These are phyloP conservation scores for Pythium rishiriense DNA, from an alignment of 352 stramenopile genomes.

Conservation along the genomic window DNA sequence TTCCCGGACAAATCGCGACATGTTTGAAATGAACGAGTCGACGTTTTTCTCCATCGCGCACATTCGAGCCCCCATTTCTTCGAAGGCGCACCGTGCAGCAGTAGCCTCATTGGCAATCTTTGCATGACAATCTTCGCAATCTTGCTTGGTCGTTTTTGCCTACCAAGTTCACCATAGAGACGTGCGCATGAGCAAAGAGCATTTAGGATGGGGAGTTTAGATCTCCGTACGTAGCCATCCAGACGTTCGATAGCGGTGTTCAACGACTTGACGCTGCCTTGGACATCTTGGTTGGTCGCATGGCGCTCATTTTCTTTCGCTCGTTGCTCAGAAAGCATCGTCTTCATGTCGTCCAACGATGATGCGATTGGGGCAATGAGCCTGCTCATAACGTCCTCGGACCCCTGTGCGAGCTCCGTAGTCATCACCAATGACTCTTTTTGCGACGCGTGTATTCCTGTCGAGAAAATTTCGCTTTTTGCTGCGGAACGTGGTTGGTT, in stretches of 20 bases:
- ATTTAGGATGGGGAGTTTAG: background rate
- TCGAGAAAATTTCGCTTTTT: conserved; percentile 12
- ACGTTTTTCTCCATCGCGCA: conserved; percentile 32
- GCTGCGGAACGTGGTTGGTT: conserved; percentile 1
- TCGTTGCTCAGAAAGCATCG: conserved; percentile 6
- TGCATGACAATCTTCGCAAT: conserved; percentile 26
- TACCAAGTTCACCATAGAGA: background rate
- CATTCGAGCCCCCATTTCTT: conserved; percentile 27
- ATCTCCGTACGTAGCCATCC: conserved; percentile 5
- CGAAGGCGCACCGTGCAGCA: conserved; percentile 17
- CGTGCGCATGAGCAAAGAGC: background rate
- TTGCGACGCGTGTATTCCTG: background rate
- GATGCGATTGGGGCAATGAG: conserved; percentile 9
- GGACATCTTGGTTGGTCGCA: background rate
- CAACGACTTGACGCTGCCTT: conserved; percentile 7
- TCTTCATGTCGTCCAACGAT: conserved; percentile 12
- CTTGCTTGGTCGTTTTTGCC: conserved; percentile 18
- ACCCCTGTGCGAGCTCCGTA: conserved; percentile 1
- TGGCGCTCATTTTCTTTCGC: background rate
- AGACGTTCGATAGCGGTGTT: conserved; percentile 7
- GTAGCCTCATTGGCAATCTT: conserved; percentile 26
- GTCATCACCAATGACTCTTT: background rate
- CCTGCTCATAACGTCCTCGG: conserved; percentile 10
- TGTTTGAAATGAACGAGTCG: conserved; percentile 27
- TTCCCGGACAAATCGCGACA: conserved; percentile 31